These are phyloP conservation scores for Monilinia fructigena DNA, from an alignment of 2,329 filamentous ascomycete species.

Conservation along the genomic window DNA sequence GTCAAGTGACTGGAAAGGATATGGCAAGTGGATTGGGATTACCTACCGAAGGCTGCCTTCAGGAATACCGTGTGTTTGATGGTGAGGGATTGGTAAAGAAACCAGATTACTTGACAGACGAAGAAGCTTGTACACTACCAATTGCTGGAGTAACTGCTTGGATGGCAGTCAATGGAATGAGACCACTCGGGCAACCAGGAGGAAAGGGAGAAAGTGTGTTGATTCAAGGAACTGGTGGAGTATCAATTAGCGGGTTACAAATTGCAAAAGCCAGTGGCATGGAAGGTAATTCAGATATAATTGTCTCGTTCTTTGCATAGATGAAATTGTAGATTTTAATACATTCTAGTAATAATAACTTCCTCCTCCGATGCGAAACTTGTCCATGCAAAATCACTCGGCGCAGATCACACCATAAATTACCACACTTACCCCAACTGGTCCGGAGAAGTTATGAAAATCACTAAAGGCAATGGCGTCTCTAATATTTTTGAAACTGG, in stretches of 20 bases:
- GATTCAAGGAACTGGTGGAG: slow-evolving; percentile 56
- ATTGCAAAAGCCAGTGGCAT: slow-evolving; percentile 54
- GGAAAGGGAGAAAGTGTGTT: slow-evolving; percentile 49
- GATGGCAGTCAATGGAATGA: slow-evolving; percentile 63
- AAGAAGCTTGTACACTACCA: slow-evolving; percentile 60
- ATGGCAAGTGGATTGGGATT: slow-evolving; percentile 57
- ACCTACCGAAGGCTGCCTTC: slow-evolving; percentile 62
- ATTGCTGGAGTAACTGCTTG: slow-evolving; percentile 63
- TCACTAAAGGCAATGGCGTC: slow-evolving; percentile 49
- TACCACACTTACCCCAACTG: slow-evolving; percentile 53
- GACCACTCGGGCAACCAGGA: slow-evolving; percentile 49
- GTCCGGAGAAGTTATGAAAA: slow-evolving; percentile 49
- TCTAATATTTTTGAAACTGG: slow-evolving; percentile 58
- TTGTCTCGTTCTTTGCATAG: not conserved
- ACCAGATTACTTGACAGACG: slow-evolving; percentile 56
- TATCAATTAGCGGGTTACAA: slow-evolving; percentile 52
- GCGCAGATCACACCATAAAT: slow-evolving; percentile 55
- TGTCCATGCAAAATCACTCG: slow-evolving; percentile 45
- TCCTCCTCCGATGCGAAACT: slow-evolving; percentile 55
- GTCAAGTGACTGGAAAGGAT: slow-evolving; percentile 32
- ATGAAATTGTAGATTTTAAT: not conserved
- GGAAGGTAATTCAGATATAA: slow-evolving; percentile 43
- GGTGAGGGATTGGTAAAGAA: slow-evolving; percentile 53
- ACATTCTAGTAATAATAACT: slow-evolving; percentile 50
- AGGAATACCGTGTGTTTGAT: slow-evolving; percentile 59